Evolutionary conservation across 2,329 filamentous ascomycete genomes (phyloP), one percentile per base, ranked within the genome.

Genomic region (Verticillium longisporum): DNA sequence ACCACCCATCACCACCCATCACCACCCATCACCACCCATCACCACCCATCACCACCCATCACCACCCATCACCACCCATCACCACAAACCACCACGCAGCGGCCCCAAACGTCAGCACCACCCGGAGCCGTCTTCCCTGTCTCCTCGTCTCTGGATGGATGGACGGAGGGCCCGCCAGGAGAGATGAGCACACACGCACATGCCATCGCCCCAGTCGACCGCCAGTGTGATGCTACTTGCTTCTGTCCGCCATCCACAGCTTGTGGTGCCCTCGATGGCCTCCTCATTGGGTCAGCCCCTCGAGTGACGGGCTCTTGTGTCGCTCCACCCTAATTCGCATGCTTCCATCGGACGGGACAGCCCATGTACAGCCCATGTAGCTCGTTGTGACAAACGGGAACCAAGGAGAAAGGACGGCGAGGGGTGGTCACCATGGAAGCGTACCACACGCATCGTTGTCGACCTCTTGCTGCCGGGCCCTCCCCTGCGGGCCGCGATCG

Each of bases 401-500:
- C 21, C 26, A 18, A 53, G 45, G 9, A 32, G 53, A n/a, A 13
- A 38, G 6, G 45, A 11, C 38, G 56, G 26, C 26, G 50, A 38
- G 55, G 37, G 26, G 15, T n/a, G 38, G 34, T 9, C 34, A 6
- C 26, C 26, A 31, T 31, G 37, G 37, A 50, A 33, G 14, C 31
- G 26, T 45, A 54, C 41, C 26, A 21, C 45, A 9, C 45, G 4
- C 45, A 53, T 53, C 45, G 26, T 31, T 31, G 26, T 53, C 18
- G 18, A 53, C 45, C 4, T 53, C 18, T 18, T 3, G n/a, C 9
- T 53, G n/a, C 45, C 4, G 69, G 26, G 26, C 26, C 26, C 26
- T 31, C 26, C 73, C 21, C 13, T 21, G 26, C 21, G 33, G 58
- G 58, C 58, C 58, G 53, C 21, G 53, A 60, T 31, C 37, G 14